A percentile compares a stretch with the other conserved stretches of the same genome.
These are phyloP conservation scores for Halenospora varia DNA, from an alignment of 495 filamentous ascomycete genomes.

Conservation along the genomic window DNA sequence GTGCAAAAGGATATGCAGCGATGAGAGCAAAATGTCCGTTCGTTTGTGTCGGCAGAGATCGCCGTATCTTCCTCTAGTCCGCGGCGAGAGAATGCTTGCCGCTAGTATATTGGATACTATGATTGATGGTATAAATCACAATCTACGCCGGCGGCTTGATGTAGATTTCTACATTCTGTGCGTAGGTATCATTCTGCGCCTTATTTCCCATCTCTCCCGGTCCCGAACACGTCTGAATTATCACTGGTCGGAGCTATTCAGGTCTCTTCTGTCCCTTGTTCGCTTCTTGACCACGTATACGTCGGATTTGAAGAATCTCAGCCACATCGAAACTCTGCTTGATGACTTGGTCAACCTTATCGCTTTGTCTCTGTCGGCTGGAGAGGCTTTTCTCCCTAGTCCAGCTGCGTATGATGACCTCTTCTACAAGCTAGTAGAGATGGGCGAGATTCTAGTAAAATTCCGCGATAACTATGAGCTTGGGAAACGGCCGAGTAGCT, in stretches of 20 bases:
- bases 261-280: slow-evolving; percentile 81
- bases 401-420: slow-evolving; percentile 89
- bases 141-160: slow-evolving; percentile 80
- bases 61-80: slow-evolving; percentile 76
- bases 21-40: slow-evolving; percentile 70
- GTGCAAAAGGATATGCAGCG: slow-evolving; percentile 80
- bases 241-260: slow-evolving; percentile 96
- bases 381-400: slow-evolving; percentile 90
- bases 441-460: slow-evolving; percentile 75
- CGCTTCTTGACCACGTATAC: slow-evolving; percentile 87
- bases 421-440: slow-evolving; percentile 97
- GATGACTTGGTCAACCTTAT: slow-evolving; percentile 79
- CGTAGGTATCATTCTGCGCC: slow-evolving; percentile 74
- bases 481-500: slow-evolving; percentile 48
- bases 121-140: slow-evolving; percentile 90
- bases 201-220: slow-evolving; percentile 77
- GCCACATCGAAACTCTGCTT: slow-evolving; percentile 55
- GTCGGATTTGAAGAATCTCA: slow-evolving; percentile 61
- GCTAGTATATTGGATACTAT: slow-evolving; percentile 78
- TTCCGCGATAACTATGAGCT: slow-evolving; percentile 74
- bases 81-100: slow-evolving; percentile 64
- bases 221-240: slow-evolving; percentile 74
- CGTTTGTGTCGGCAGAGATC: slow-evolving; percentile 87
- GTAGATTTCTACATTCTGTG: slow-evolving; percentile 76
- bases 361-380: slow-evolving; percentile 77